Conservation (phyloP, 164 flowering plant genomes). For the Magnolia sinica region DNA sequence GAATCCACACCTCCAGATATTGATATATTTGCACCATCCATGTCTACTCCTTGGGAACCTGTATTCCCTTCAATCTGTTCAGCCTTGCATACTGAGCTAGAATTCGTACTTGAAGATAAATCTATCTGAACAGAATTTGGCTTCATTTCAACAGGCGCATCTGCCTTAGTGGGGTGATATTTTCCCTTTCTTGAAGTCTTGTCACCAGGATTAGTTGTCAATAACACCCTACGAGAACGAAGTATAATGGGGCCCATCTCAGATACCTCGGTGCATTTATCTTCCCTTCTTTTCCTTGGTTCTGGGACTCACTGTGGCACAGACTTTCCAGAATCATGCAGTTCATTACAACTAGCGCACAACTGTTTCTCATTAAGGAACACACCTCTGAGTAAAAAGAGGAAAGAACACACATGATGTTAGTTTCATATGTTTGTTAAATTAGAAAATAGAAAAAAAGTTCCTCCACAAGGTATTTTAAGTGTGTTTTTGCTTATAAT, state of each 20-base stretch:
- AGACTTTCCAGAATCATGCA: neutral
- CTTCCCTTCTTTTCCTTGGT: neutral
- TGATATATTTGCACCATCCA: neutral
- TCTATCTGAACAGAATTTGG: neutral
- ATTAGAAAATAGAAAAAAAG: too few species aligned
- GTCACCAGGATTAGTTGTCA: neutral
- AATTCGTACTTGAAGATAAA: neutral
- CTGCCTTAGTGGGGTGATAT: neutral
- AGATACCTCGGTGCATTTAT: neutral
- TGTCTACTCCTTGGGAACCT: neutral
- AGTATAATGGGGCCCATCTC: neutral
- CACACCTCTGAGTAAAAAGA: slow-evolving; percentile 3
- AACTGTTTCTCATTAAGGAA: neutral
- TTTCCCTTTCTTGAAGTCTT: neutral
- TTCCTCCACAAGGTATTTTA: neutral
- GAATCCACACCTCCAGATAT: neutral
- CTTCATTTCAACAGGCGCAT: slow-evolving; percentile 2
- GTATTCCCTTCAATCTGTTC: neutral
- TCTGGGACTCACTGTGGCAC: slow-evolving; percentile 6
- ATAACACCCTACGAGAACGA: slow-evolving; percentile 4
- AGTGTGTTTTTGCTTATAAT: neutral
- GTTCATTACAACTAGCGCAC: neutral
- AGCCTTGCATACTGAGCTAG: neutral
- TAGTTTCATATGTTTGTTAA: neutral
- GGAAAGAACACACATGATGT: neutral